Percentiles rank a stretch among this genome's conserved stretches.
phyloP scores from a whole-genome alignment of 805 yeast genomes.

The Yarrowia sp. region DNA sequence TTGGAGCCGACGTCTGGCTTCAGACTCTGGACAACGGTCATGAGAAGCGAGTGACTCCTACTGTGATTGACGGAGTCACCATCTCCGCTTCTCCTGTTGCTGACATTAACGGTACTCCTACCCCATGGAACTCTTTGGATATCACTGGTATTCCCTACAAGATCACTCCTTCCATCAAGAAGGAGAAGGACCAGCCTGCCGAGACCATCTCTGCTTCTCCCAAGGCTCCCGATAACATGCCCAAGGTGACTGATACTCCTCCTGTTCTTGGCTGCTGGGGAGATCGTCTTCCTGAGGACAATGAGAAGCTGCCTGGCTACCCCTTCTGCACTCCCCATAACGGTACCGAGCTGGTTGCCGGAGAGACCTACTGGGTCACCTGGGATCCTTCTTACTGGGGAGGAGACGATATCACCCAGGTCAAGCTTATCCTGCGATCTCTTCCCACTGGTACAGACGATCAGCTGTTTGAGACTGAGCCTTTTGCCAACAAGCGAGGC shows the following conservation, averaged over 20 bases:
- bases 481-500: constrained; percentile 43
- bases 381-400: constrained; percentile 50
- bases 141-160: constrained; percentile 46
- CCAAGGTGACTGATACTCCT: constrained; percentile 43
- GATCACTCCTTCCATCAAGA: constrained; percentile 44
- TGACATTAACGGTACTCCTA: constrained; percentile 38
- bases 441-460: constrained; percentile 41
- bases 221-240: constrained; percentile 42
- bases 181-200: constrained; percentile 32
- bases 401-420: constrained; percentile 41
- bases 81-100: constrained; percentile 45
- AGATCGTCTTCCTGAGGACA: constrained; percentile 42
- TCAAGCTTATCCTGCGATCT: constrained; percentile 41
- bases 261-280: constrained; percentile 49
- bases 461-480: constrained; percentile 40
- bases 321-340: constrained; percentile 47
- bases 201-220: constrained; percentile 45
- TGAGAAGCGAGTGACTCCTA: constrained; percentile 54
- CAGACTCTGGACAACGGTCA: constrained; percentile 30
- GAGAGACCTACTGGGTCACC: constrained; percentile 50
- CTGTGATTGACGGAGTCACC: constrained; percentile 58
- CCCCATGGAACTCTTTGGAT: constrained; percentile 48
- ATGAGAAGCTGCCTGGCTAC: constrained; percentile 35
- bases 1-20: constrained; percentile 30
- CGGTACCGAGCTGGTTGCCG: constrained; percentile 47